A percentile compares a stretch with the other conserved stretches of the same genome.
Conservation (phyloP, 164 flowering plant genomes). For the Vitis rotundifolia region DNA sequence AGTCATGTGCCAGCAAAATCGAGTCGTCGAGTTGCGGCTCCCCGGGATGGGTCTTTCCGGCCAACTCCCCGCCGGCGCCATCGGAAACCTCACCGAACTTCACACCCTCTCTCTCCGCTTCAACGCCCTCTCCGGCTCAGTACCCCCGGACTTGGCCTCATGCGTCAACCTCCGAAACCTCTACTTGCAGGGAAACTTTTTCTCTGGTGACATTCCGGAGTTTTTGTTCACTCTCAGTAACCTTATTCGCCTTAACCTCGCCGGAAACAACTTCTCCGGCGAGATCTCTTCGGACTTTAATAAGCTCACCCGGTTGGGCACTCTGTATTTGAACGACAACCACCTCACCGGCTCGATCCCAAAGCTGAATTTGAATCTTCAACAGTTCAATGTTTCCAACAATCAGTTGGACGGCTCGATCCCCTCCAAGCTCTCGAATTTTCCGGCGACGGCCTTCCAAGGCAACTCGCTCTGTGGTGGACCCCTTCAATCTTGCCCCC, state of each 20-base stretch:
- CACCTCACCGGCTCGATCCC: slow-evolving; percentile 43
- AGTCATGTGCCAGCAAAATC: slow-evolving; percentile 33
- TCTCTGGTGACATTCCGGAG: slow-evolving; percentile 45
- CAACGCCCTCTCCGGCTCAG: slow-evolving; percentile 46
- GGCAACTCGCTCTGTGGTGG: slow-evolving; percentile 54
- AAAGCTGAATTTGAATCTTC: slow-evolving; percentile 28
- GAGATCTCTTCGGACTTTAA: slow-evolving; percentile 37
- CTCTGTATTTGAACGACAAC: slow-evolving; percentile 38
- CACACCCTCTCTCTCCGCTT: slow-evolving; percentile 48
- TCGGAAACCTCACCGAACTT: slow-evolving; percentile 46
- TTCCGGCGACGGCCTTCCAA: slow-evolving; percentile 25
- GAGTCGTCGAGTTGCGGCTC: slow-evolving; percentile 41
- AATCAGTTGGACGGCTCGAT: slow-evolving; percentile 47
- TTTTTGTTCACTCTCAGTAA: slow-evolving; percentile 29
- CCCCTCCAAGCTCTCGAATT: slow-evolving; percentile 28
- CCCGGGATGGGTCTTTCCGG: slow-evolving; percentile 56
- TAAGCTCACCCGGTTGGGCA: slow-evolving; percentile 37
- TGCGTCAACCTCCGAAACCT: slow-evolving; percentile 36
- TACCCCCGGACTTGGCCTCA: slow-evolving; percentile 43
- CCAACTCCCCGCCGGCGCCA: slow-evolving; percentile 30
- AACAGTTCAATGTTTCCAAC: slow-evolving; percentile 54
- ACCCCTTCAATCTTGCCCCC: slow-evolving; percentile 40
- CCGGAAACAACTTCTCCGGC: slow-evolving; percentile 53
- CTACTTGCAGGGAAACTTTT: slow-evolving; percentile 50
- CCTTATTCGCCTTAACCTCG: slow-evolving; percentile 43